Percentiles rank a stretch among this genome's conserved stretches.
Conservation (phyloP, 108 stramenopile species). For the Conticribra weissflogii region DNA sequence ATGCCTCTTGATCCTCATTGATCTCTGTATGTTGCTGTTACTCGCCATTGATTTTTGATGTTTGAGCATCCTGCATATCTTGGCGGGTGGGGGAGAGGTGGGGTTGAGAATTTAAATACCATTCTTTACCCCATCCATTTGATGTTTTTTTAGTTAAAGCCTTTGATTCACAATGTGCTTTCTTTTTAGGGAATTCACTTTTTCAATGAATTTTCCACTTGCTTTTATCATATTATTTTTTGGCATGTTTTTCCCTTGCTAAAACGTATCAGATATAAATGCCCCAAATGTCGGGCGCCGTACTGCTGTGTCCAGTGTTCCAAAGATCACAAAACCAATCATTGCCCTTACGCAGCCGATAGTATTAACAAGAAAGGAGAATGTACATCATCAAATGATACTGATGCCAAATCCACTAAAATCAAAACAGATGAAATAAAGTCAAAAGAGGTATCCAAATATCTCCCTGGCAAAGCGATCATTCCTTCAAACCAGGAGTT, state of each 20-base stretch:
- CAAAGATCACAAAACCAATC: constrained; percentile 64
- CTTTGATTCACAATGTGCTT: too few species aligned
- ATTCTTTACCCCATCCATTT: too few species aligned
- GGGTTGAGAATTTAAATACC: too few species aligned
- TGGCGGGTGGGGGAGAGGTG: too few species aligned
- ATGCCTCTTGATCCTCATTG: not conserved
- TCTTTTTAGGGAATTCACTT: too few species aligned
- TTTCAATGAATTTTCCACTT: not conserved
- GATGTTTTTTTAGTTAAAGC: too few species aligned
- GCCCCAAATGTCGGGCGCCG: constrained; percentile 76
- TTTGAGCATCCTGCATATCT: too few species aligned
- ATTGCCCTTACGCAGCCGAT: constrained; percentile 23
- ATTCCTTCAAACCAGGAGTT: too few species aligned
- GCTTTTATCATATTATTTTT: not conserved
- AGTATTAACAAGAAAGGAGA: not conserved
- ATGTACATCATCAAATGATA: constrained; percentile 4
- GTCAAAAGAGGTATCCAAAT: constrained; percentile 22
- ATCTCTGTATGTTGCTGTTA: not conserved
- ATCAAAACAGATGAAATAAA: constrained; percentile 3
- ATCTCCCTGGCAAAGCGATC: constrained; percentile 4
- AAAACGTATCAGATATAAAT: constrained; percentile 67
- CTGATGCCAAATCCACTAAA: not conserved
- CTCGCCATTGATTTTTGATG: too few species aligned
- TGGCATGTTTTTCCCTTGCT: too few species aligned
- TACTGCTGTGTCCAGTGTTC: constrained; percentile 84